Base-by-base conservation (phyloP, 2,329 filamentous ascomycete species). In the Aspergillus uvarum region DNA sequence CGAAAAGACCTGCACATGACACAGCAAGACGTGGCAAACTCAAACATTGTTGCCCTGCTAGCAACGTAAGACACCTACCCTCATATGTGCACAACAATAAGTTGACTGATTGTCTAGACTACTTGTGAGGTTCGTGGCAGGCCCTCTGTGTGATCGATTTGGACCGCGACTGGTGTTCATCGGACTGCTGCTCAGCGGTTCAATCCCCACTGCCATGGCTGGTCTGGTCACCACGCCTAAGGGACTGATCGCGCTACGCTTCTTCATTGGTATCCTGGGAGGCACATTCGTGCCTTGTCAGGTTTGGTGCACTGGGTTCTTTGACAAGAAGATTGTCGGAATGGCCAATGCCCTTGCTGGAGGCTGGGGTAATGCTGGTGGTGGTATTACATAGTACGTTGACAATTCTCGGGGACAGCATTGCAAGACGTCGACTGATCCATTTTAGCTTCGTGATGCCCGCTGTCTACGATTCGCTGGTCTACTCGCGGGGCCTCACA, bases 291-390 rank as follows among this genome's bases (percentile, higher is more conserved):
- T 79, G 12, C 77, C 77, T 8, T 96, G 92, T 74, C 92, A 96
- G 73, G 93, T 96, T 6, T 96, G 92, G 91, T 91, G 89, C 10
- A 96, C 92, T 0, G 91, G 89, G 0, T 96, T 96, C 81, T 96
- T 92, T 74, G 92, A 97, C 78, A 95, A 93, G 80, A 95, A 93
- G 69, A 83, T 96, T 26, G 89, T 96, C 19, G 93, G 93, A 51
- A 93, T 91, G 5, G 91, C 92, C 62, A 97, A 96, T 72, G 89
- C 91, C 2, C 77, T 96, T 19, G 89, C 92, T 1, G 93, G 88
- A 47, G 93, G 93, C 14, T 89, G 90, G 79, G 93, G 92, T 54
- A 96, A 96, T 68, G 85, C 91, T 26, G 92, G 93, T 60, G 93
- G 92, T 64, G 93, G 93, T 58, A 89, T 96, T 66, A 96, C 92